Conservation (phyloP, 2,329 filamentous ascomycete genomes). For the Aspergillus sp. region DNA sequence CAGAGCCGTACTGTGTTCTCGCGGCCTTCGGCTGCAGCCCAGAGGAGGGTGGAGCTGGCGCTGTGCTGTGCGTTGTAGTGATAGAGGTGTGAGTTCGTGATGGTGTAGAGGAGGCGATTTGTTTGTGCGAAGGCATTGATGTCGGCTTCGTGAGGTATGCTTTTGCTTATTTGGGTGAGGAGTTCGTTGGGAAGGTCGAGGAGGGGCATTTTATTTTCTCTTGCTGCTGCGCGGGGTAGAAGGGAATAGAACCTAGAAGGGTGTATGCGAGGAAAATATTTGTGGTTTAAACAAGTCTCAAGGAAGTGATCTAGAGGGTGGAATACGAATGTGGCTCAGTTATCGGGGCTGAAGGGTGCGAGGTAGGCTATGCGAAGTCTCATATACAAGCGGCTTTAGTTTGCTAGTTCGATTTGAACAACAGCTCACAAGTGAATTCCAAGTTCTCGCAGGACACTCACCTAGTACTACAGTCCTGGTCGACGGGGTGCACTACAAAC, state of each 20-base stretch:
- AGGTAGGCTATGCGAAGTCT: too few species aligned
- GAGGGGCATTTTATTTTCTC: neutral
- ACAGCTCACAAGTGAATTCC: too few species aligned
- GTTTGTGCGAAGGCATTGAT: conserved; percentile 25
- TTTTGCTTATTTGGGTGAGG: neutral
- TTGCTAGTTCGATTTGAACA: too few species aligned
- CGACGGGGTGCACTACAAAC: too few species aligned
- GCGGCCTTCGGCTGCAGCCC: conserved; percentile 25
- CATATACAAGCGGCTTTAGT: too few species aligned
- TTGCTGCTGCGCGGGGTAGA: neutral
- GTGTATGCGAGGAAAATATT: too few species aligned
- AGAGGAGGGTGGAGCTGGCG: conserved; percentile 22
- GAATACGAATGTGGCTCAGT: too few species aligned
- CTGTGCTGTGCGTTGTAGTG: conserved; percentile 17
- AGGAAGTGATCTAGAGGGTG: too few species aligned
- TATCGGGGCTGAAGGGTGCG: too few species aligned
- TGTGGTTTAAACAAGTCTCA: too few species aligned
- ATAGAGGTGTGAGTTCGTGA: conserved; percentile 27
- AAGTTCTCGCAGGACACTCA: too few species aligned
- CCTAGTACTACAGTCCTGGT: too few species aligned
- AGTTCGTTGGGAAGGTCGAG: neutral
- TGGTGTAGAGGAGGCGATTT: conserved; percentile 18
- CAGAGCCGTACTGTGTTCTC: conserved; percentile 17
- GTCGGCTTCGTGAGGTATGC: conserved; percentile 4
- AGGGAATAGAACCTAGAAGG: neutral